phyloP scores from a whole-genome alignment of 495 filamentous ascomycete genomes.

The Penicillium pulvis region DNA sequence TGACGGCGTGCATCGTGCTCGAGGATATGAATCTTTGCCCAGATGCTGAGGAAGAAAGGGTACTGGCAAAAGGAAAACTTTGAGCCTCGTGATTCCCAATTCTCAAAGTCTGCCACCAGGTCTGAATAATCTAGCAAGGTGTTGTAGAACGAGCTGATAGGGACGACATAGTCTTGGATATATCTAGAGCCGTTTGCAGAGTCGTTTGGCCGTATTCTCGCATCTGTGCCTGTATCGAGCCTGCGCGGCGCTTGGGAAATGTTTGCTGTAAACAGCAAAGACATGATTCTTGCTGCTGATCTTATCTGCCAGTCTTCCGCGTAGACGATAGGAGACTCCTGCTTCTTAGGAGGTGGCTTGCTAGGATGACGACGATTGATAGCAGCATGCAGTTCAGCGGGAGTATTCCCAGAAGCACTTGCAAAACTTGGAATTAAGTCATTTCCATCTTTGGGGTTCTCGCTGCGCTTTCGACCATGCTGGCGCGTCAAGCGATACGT shows the following conservation, averaged over 20 bases:
- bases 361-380: slow-evolving; percentile 60
- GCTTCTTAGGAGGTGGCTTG: slow-evolving; percentile 43
- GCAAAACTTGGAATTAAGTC: slow-evolving; percentile 72
- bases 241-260: slow-evolving; percentile 50
- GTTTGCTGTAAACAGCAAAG: slow-evolving; percentile 82
- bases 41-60: slow-evolving; percentile 91
- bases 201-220: slow-evolving; percentile 15
- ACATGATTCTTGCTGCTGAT: slow-evolving; percentile 79
- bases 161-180: slow-evolving; percentile 63
- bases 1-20: slow-evolving; percentile 89
- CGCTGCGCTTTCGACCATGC: slow-evolving; percentile 64
- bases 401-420: slow-evolving; percentile 58
- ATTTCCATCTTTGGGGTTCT: slow-evolving; percentile 55
- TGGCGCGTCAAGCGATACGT: slow-evolving; percentile 79
- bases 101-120: slow-evolving; percentile 84
- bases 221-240: slow-evolving; percentile 27
- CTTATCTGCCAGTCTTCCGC: slow-evolving; percentile 91
- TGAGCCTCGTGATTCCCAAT: slow-evolving; percentile 75
- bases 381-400: slow-evolving; percentile 76
- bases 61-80: slow-evolving; percentile 94
- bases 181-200: slow-evolving; percentile 44
- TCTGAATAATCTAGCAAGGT: slow-evolving; percentile 83
- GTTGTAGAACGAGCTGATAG: slow-evolving; percentile 86
- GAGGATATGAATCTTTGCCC: slow-evolving; percentile 89
- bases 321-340: slow-evolving; percentile 62